phyloP scores from a whole-genome alignment of 805 yeast genomes.

The Nakazawaea sp. region DNA sequence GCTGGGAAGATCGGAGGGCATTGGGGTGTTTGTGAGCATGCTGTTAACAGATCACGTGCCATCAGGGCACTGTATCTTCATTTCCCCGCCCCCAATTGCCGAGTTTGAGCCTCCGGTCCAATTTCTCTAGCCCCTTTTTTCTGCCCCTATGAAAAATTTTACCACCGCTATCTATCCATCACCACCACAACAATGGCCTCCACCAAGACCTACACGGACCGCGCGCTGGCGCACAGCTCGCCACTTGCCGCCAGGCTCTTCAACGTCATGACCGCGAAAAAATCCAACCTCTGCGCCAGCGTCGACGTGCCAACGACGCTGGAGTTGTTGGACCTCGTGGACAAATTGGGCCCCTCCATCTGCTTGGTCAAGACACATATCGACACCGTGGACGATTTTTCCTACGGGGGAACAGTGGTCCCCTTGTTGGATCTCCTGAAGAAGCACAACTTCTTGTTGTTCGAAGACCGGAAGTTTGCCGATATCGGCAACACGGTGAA shows the following conservation, averaged over 20 bases:
- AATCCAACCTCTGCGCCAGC: conserved; percentile 91
- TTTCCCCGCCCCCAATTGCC: too few species aligned
- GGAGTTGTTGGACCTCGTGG: conserved; percentile 68
- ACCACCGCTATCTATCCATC: too few species aligned
- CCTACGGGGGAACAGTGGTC: conserved; percentile 67
- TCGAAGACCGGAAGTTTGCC: conserved; percentile 97
- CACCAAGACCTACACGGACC: conserved; percentile 44
- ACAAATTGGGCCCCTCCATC: conserved; percentile 82
- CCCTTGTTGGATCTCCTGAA: conserved; percentile 69
- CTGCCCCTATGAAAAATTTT: too few species aligned
- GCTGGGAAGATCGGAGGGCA: too few species aligned
- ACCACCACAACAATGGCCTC: background rate
- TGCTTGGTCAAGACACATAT: conserved; percentile 92
- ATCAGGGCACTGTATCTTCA: too few species aligned
- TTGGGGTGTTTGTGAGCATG: too few species aligned
- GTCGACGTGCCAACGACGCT: conserved; percentile 78
- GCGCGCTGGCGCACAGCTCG: conserved; percentile 68
- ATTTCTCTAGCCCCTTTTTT: too few species aligned
- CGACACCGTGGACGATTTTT: conserved; percentile 86
- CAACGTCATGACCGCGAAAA: conserved; percentile 66
- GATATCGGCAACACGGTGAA: conserved; percentile 98
- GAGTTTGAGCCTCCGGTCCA: too few species aligned
- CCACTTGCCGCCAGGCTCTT: conserved; percentile 76
- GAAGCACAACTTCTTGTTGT: conserved; percentile 83
- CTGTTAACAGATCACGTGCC: too few species aligned